phyloP scores from a whole-genome alignment of 1,284 basidiomycete genomes.

The Pholiota adiposa region DNA sequence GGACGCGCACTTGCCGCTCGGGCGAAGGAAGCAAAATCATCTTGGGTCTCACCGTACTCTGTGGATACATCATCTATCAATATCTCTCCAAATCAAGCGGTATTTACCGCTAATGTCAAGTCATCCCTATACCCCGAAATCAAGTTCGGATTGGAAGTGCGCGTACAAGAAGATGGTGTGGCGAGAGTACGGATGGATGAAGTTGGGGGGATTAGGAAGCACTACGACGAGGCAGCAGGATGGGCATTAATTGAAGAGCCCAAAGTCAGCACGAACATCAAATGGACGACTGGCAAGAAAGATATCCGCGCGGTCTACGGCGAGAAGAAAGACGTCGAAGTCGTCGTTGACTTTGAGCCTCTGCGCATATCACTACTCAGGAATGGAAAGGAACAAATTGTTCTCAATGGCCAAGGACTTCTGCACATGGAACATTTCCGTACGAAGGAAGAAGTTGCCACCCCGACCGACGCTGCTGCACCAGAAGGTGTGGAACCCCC shows the following conservation, averaged over 20 bases:
- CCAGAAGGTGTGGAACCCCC: constrained; percentile 43
- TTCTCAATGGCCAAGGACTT: constrained; percentile 89
- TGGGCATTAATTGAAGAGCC: constrained; percentile 86
- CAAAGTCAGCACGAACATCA: constrained; percentile 50
- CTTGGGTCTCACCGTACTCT: constrained; percentile 87
- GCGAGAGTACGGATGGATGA: constrained; percentile 89
- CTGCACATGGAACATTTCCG: constrained; percentile 99
- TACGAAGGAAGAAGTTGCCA: constrained; percentile 55
- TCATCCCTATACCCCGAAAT: constrained; percentile 84
- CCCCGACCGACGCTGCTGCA: constrained; percentile 41
- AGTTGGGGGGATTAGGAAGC: constrained; percentile 72
- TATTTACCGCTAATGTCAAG: constrained; percentile 72
- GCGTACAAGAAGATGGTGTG: constrained; percentile 84
- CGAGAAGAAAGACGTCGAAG: constrained; percentile 61
- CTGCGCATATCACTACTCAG: constrained; percentile 74
- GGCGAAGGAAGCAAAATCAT: constrained; percentile 55
- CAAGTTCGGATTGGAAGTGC: constrained; percentile 79
- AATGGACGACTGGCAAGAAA: constrained; percentile 68
- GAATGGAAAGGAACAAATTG: constrained; percentile 81
- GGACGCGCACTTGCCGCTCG: constrained; percentile 81
- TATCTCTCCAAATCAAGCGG: constrained; percentile 57
- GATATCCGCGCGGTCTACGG: constrained; percentile 64
- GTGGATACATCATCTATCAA: constrained; percentile 59
- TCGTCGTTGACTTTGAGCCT: constrained; percentile 75
- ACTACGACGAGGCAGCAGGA: constrained; percentile 87